These are phyloP conservation scores for Delphinella strobiligena DNA, from an alignment of 2,329 filamentous ascomycete genomes.

Conservation along the genomic window DNA sequence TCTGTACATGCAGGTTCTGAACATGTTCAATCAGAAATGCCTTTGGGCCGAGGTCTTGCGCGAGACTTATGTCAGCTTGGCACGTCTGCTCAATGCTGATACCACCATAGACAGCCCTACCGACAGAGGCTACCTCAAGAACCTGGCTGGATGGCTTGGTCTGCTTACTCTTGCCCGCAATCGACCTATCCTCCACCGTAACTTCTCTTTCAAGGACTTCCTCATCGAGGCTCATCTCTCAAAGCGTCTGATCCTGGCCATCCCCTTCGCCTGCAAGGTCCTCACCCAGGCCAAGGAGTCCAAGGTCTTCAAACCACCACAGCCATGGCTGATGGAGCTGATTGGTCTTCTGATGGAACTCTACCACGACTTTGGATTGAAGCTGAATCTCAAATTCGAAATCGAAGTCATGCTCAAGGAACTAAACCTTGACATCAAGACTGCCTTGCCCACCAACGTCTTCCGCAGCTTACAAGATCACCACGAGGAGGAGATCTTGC, in stretches of 20 bases:
- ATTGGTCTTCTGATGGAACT: constrained; percentile 82
- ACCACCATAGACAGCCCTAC: constrained; percentile 70
- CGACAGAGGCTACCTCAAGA: constrained; percentile 82
- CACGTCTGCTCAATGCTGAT: constrained; percentile 82
- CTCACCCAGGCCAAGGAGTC: constrained; percentile 74
- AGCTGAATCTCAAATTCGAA: constrained; percentile 95
- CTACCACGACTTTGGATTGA: constrained; percentile 84
- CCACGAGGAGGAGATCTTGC: constrained; percentile 17
- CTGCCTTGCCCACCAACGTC: constrained; percentile 73
- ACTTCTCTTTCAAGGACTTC: constrained; percentile 93
- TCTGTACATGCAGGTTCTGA: constrained; percentile 81
- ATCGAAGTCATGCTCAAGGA: constrained; percentile 96
- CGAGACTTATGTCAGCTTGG: constrained; percentile 80
- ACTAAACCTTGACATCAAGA: constrained; percentile 81
- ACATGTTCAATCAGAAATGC: constrained; percentile 63
- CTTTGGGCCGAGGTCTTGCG: constrained; percentile 84
- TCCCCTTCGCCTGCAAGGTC: constrained; percentile 96
- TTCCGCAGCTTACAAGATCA: constrained; percentile 43
- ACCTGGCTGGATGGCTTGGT: constrained; percentile 86
- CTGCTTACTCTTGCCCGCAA: constrained; percentile 85
- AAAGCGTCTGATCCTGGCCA: constrained; percentile 79
- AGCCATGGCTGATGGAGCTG: constrained; percentile 97
- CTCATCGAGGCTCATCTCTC: constrained; percentile 89
- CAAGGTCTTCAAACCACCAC: constrained; percentile 83
- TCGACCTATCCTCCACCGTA: constrained; percentile 89